phyloP scores from a whole-genome alignment of 192 early-diverging fungal species.

The Coemansia sp. region DNA sequence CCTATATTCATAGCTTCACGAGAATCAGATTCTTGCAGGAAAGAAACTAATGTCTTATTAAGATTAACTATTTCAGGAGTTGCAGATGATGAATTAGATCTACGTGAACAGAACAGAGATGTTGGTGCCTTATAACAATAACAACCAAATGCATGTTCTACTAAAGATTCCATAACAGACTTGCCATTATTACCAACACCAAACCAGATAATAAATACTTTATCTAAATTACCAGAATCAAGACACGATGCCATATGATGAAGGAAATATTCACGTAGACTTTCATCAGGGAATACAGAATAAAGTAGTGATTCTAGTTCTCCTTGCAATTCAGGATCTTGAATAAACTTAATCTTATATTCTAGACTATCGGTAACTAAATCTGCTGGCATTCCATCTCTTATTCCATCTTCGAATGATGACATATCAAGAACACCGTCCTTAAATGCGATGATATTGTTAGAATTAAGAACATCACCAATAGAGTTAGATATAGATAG shows the following conservation, averaged over 20 bases:
- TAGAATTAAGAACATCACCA: no score
- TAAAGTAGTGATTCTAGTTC: not conserved
- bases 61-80: constrained; percentile 20
- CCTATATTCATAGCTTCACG: constrained; percentile 22
- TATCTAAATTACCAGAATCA: constrained; percentile 17
- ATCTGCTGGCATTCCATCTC: constrained; percentile 6
- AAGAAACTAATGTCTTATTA: constrained; percentile 19
- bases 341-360: not conserved
- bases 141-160: constrained; percentile 21
- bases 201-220: constrained; percentile 18
- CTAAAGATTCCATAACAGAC: constrained; percentile 17
- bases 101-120: constrained; percentile 17
- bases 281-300: constrained; percentile 5
- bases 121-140: constrained; percentile 25
- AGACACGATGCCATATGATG: constrained; percentile 17
- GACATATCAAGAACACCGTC: constrained; percentile 17
- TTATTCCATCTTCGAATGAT: not conserved
- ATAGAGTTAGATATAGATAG: no score
- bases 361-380: no score
- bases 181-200: constrained; percentile 25
- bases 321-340: not conserved
- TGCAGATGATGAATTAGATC: constrained; percentile 11
- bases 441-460: constrained; percentile 25
- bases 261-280: constrained; percentile 9
- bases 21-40: constrained; percentile 22